Percentiles rank a stretch among this genome's conserved stretches.
Evolutionary conservation across 805 yeast genomes (phyloP).

Genomic region (Starmerella potacharoeniae): DNA sequence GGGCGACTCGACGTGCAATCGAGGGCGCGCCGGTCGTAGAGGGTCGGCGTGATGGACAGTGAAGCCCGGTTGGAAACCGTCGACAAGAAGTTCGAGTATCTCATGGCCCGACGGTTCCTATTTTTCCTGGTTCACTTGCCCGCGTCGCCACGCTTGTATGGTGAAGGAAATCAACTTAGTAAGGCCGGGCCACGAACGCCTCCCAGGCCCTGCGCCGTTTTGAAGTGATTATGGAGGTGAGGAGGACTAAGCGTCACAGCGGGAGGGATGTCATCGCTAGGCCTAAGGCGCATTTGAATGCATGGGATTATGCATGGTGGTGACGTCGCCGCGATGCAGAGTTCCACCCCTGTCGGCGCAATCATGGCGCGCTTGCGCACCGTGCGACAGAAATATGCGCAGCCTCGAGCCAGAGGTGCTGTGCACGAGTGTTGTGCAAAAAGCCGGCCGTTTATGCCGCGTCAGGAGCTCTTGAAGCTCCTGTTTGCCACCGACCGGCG

Average conservation of each 20-base stretch:
- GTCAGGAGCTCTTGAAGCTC: too few relatives aligned
- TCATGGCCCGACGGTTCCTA: constrained; percentile 38
- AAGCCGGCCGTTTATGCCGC: too few relatives aligned
- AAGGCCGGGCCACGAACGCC: constrained; percentile 1
- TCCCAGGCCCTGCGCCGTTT: not conserved
- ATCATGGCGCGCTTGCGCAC: too few relatives aligned
- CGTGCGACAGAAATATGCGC: too few relatives aligned
- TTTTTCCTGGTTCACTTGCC: not conserved
- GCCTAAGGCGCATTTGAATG: not conserved
- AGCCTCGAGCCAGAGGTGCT: too few relatives aligned
- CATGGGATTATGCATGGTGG: not conserved
- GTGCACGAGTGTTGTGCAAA: not conserved
- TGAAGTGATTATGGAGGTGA: not conserved
- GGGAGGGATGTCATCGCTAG: not conserved
- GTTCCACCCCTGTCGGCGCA: not conserved
- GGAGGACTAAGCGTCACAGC: not conserved
- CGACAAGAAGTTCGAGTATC: constrained; percentile 79
- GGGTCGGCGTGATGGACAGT: constrained; percentile 76
- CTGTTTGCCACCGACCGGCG: not conserved
- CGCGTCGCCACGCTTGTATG: constrained; percentile 4
- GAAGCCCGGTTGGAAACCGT: constrained; percentile 77
- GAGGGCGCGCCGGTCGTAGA: constrained; percentile 84
- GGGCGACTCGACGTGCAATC: constrained; percentile 87
- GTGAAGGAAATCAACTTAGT: constrained; percentile 1
- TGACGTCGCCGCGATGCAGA: constrained; percentile 1